Percentiles rank a stretch among this genome's conserved stretches.
These are phyloP conservation scores for Micractinium conductrix DNA, from an alignment of 139 green algal genomes.

Conservation along the genomic window DNA sequence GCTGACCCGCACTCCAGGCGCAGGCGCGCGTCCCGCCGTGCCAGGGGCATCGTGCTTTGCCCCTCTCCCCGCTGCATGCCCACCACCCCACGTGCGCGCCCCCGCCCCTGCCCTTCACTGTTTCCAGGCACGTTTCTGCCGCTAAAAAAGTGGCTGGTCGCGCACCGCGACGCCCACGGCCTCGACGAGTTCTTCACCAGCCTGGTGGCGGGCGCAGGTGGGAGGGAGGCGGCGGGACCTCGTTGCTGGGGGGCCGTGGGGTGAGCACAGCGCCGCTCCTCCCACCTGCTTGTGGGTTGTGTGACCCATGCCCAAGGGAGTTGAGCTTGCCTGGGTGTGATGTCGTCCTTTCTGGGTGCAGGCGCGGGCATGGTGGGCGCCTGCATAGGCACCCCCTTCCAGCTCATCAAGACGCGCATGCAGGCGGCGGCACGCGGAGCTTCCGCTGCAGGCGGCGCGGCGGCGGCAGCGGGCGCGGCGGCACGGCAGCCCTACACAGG, in stretches of 20 bases:
- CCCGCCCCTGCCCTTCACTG: background rate
- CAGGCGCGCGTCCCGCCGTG: too few relatives aligned
- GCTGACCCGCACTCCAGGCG: too few relatives aligned
- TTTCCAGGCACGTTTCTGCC: conserved; percentile 9
- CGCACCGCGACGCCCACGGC: background rate
- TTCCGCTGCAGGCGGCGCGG: background rate
- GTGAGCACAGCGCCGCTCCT: too few relatives aligned
- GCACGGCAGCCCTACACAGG: background rate
- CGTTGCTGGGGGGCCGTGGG: too few relatives aligned
- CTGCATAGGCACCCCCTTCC: conserved; percentile 28
- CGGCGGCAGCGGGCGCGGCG: background rate
- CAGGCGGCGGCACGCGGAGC: conserved; percentile 13
- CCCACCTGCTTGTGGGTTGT: too few relatives aligned
- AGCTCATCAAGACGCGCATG: conserved; percentile 37
- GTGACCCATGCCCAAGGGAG: too few relatives aligned
- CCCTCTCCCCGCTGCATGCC: background rate
- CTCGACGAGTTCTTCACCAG: conserved; percentile 10
- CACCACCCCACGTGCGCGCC: background rate
- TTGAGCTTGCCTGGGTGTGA: too few relatives aligned
- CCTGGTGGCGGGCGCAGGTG: conserved; percentile 28
- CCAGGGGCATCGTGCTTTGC: too few relatives aligned
- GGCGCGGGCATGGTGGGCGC: conserved; percentile 21
- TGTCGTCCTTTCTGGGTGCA: too few relatives aligned
- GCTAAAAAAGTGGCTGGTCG: conserved; percentile 19
- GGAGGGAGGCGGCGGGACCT: too few relatives aligned